Conservation (phyloP, 2,329 filamentous ascomycete species). For the Pseudofabraea citricarpa region DNA sequence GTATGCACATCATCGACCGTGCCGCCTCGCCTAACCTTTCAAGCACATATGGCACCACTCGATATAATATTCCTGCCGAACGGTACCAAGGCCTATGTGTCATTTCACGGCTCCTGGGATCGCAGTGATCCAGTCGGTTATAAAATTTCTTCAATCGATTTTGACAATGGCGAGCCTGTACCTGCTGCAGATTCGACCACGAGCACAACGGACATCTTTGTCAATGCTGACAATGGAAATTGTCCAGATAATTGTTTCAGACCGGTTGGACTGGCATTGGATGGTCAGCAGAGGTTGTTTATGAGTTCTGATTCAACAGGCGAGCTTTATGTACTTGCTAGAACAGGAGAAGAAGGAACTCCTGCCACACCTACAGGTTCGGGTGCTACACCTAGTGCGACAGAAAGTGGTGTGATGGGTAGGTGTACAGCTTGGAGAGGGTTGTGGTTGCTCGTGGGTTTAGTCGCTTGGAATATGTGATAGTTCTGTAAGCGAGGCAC, state of each 20-base stretch:
- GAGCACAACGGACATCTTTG: conserved; percentile 47
- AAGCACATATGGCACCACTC: conserved; percentile 66
- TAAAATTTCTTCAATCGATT: conserved; percentile 36
- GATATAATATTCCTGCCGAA: conserved; percentile 62
- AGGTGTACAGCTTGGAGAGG: too few species aligned
- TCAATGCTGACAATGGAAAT: conserved; percentile 44
- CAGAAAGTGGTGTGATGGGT: not conserved
- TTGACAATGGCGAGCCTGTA: conserved; percentile 38
- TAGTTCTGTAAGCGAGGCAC: too few species aligned
- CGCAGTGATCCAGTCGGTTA: conserved; percentile 42
- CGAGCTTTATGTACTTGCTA: conserved; percentile 55
- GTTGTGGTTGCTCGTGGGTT: too few species aligned
- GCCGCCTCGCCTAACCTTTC: conserved; percentile 53
- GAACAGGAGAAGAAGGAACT: conserved; percentile 8
- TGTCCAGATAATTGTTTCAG: conserved; percentile 58
- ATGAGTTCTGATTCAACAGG: conserved; percentile 60
- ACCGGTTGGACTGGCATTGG: conserved; percentile 53
- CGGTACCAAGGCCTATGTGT: conserved; percentile 57
- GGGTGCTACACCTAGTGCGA: conserved; percentile 2
- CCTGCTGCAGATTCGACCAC: conserved; percentile 36
- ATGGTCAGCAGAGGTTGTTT: conserved; percentile 52
- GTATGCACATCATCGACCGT: conserved; percentile 38
- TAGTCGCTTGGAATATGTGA: too few species aligned
- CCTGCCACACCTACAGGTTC: conserved; percentile 3
- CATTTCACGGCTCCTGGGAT: conserved; percentile 72